Base-by-base conservation (phyloP, 2,329 filamentous ascomycete genomes). In the Calonectria hawksworthii region DNA sequence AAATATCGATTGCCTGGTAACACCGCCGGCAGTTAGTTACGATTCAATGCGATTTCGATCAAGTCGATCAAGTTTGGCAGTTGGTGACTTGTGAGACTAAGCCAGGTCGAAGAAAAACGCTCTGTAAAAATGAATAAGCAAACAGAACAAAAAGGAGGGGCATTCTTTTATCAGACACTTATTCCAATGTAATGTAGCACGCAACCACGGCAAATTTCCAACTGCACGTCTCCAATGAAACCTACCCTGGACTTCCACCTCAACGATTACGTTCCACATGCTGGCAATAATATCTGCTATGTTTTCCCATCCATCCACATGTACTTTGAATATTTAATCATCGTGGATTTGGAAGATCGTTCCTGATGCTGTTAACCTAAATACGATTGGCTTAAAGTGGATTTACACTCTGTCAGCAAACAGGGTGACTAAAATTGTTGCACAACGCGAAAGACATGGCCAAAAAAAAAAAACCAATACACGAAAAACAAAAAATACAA, bases 1-100 rank as follows among this genome's bases (percentile, higher is more conserved):
- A 75, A 71, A 74, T 64, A 61, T 70, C 61, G 69, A 56, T 75
- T 75, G 72, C 65, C 68, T 75, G 73, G 71, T 75, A 74, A 76
- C 54, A 70, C 68, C 50, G 41, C 73, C 54, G 56, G 70, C 66
- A 72, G 79, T 70, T 64, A 69, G 56, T 70, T 64, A 75, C 47
- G 73, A 76, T 72, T 44, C 74, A 73, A 75, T 75, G 64, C 36
- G 52, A 66, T 73, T 69, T 34, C 14, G 36, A 68, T 30, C 65
- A 32, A 68, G 34, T 52, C 56, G 56, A 63, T 63, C 34, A 59
- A 36, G 36, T 18, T 41, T 28, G 2, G 56, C 36, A 44, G 23
- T 38, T 63, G 23, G 36, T 38, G n/a, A 28, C 34, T 63, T 63
- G 56, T 26, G 6, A 28, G n/a, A 41, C 36, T 26, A 28, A 41